phyloP scores from a whole-genome alignment of 1,284 basidiomycete species.

The Uromyces viciae-fabae region DNA sequence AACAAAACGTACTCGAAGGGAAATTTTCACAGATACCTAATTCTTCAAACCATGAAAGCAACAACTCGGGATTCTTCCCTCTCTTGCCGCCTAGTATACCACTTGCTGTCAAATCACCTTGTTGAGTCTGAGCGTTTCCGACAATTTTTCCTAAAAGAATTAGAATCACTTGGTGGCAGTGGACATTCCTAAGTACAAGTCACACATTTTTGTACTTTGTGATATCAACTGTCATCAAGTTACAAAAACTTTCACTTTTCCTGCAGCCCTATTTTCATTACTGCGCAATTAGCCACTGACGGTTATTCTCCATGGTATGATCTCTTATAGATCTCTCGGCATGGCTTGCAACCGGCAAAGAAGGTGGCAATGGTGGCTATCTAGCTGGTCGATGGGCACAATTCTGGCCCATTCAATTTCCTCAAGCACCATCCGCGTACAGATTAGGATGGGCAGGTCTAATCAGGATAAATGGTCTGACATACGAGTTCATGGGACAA shows the following conservation, averaged over 20 bases:
- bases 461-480: constrained; percentile 47
- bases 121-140: constrained; percentile 42
- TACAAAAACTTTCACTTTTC: background rate
- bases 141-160: no score
- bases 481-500: constrained; percentile 48
- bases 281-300: background rate
- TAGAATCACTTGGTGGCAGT: no score
- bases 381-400: constrained; percentile 47
- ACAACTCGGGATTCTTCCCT: constrained; percentile 36
- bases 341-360: constrained; percentile 47
- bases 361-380: constrained; percentile 45
- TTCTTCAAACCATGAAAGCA: background rate
- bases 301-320: background rate
- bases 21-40: no score
- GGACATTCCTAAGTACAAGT: no score
- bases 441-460: constrained; percentile 47
- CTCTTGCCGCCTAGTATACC: constrained; percentile 50
- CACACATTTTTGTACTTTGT: no score
- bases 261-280: background rate
- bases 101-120: constrained; percentile 48
- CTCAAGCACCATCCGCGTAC: constrained; percentile 31
- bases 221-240: no score
- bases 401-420: constrained; percentile 48
- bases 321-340: constrained; percentile 47
- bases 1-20: no score